Base-by-base conservation (phyloP, 2,329 filamentous ascomycete species). In the Fusarium temperatum region DNA sequence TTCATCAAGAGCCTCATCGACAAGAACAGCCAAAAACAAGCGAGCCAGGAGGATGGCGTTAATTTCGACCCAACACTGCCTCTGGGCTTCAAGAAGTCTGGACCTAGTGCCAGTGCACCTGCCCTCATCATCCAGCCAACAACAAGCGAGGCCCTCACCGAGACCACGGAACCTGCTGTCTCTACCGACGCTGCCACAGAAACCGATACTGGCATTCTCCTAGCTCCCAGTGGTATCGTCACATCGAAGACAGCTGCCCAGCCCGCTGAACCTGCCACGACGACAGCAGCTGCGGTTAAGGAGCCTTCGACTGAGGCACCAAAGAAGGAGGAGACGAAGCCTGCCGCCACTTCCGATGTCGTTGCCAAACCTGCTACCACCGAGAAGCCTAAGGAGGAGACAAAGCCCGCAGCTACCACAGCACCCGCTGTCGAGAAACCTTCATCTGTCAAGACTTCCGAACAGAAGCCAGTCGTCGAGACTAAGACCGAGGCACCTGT, bases 211-310 rank as follows among this genome's bases (percentile, higher is more conserved):
- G 73, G 72, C 10, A 78, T 80, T 54, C 69, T 80, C 13, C 63
- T 77, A 50, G 78, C 72, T 9, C 78, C 77, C 8, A 75, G 77
- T 8, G 77, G 77, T 30, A 73, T 78, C 28, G 70, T 78, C 30
- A 76, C 70, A 35, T 74, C 74, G 26, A 77, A 76, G 39, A 63
- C 53, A 30, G 56, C 51, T 15, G 45, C 28, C n/a, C 53, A 66
- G 24, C 30, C 64, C 9, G 18, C 59, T 24, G 32, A 70, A 47
- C 58, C 74, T 17, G 39, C 36, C 18, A 60, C 72, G 55, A 73
- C 72, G 11, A 59, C 71, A 9, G 59, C 61, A 22, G 48, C 63
- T 12, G 42, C 56, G 12, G 59, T 41, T 11, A 61, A 62, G 54
- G 35, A 73, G 42, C 70, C 70, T 18, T 47, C 41, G 30, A 63